phyloP scores from a whole-genome alignment of 208 protist genomes.

The Acanthamoeba sp. region DNA sequence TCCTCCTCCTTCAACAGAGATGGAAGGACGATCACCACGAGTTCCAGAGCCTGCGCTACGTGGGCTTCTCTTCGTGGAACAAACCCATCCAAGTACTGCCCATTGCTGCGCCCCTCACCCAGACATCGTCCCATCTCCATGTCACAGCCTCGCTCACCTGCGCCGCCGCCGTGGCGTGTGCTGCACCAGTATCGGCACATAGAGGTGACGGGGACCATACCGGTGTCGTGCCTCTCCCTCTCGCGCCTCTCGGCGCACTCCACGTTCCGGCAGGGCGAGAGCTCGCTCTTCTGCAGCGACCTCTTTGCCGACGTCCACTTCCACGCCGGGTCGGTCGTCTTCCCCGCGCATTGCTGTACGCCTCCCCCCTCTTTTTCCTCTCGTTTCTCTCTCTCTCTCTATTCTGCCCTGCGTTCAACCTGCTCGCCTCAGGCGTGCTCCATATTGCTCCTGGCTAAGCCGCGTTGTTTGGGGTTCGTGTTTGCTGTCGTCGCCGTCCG shows the following conservation, averaged over 20 bases:
- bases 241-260: not conserved
- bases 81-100: slow-evolving; percentile 13
- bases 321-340: not conserved
- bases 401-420: not conserved
- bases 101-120: not conserved
- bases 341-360: slow-evolving; percentile 24
- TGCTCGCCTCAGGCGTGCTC: too few species aligned
- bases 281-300: not conserved
- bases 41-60: slow-evolving; percentile 4
- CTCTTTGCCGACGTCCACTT: slow-evolving; percentile 23
- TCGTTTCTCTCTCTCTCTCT: not conserved
- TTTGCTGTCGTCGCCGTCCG: too few species aligned
- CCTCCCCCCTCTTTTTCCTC: not conserved
- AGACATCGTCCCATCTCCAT: not conserved
- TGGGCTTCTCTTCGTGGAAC: slow-evolving; percentile 36
- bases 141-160: not conserved
- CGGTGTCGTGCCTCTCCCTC: slow-evolving; percentile 21
- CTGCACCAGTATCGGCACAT: slow-evolving; percentile 32
- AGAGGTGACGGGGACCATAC: not conserved
- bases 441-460: too few species aligned
- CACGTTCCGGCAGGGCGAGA: not conserved
- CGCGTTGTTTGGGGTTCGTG: too few species aligned
- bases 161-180: not conserved
- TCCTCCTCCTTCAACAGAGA: not conserved
- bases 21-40: slow-evolving; percentile 51